Base-by-base conservation (phyloP, 2,329 filamentous ascomycete species). In the Apiospora malaysiana region DNA sequence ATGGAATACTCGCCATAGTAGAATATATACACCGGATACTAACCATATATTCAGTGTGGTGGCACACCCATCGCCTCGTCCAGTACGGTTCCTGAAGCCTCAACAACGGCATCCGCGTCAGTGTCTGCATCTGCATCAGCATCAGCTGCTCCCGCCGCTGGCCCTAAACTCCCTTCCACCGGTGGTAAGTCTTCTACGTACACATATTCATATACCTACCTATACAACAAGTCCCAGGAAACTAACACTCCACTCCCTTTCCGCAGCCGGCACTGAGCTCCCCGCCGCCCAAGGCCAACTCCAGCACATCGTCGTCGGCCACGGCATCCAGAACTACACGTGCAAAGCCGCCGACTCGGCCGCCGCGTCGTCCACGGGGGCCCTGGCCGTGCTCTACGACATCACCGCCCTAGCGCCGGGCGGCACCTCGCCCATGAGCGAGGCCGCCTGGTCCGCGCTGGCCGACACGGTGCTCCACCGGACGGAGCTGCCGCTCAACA, bases 321-420 rank as follows among this genome's bases (percentile, higher is more conserved):
- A 90, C 75, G 90, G 90, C 71, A 87, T 90, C 76, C 90, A 92
- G 77, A 92, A 92, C 85, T 92, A 92, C 83, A 90, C 88, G 47
- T 92, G 90, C 80, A 78, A 76, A 42, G 70, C 76, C 16, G 73
- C 76, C 21, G 78, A 81, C 12, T 79, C 78, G 2, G 74, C 76
- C 0, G 81, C 84, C 42, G 75, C 76, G 7, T 79, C 84, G n/a
- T 78, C 81, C 25, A 51, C 37, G 40, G 89, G 89, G 65, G 89
- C 89, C 66, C 82, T 90, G 32, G 89, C 89, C 72, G 85, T 87
- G 69, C 85, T 91, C 72, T 90, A 89, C 85, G 88, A 91, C 75
- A 82, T 86, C 74, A 86, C 84, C 16, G 43, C 73, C 4, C 80
- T 89, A n/a, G 88, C 86, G 78, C 87, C 88, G 0, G 82, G 82